Evolutionary conservation across 495 filamentous ascomycete genomes (phyloP).

Genomic region (Daldinia concentrica): DNA sequence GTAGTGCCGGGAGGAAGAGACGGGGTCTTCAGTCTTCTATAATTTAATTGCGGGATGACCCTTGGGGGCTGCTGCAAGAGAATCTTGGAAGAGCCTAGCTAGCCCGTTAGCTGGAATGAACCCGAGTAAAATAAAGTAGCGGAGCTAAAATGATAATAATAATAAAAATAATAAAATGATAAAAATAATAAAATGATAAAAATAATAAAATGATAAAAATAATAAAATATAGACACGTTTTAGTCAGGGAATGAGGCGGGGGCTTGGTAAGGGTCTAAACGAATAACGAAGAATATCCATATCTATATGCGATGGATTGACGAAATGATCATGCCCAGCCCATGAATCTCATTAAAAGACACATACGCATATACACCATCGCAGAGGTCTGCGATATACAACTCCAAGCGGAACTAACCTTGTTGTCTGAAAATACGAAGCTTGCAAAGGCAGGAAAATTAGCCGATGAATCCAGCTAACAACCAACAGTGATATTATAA

Average conservation of each 20-base stretch:
- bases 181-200: slow-evolving; percentile 20
- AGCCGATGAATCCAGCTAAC: slow-evolving; percentile 13
- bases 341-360: slow-evolving; percentile 22
- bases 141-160: slow-evolving; percentile 6
- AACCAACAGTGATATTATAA: slow-evolving; percentile 19
- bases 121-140: slow-evolving; percentile 33
- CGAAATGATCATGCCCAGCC: slow-evolving; percentile 18
- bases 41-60: slow-evolving; percentile 46
- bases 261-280: slow-evolving; percentile 21
- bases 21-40: slow-evolving; percentile 41
- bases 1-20: slow-evolving; percentile 42
- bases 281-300: slow-evolving; percentile 28
- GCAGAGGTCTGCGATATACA: background rate
- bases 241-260: slow-evolving; percentile 24
- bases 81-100: slow-evolving; percentile 45
- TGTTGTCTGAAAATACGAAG: slow-evolving; percentile 17
- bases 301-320: slow-evolving; percentile 8
- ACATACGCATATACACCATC: slow-evolving; percentile 11
- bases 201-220: slow-evolving; percentile 17
- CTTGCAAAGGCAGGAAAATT: slow-evolving; percentile 7
- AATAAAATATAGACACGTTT: slow-evolving; percentile 26
- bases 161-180: slow-evolving; percentile 12
- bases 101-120: slow-evolving; percentile 44
- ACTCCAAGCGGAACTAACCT: slow-evolving; percentile 32
- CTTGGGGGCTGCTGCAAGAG: slow-evolving; percentile 45